A percentile compares a stretch with the other conserved stretches of the same genome.
Conservation (phyloP, 176 grass and related monocot species). For the Bonia amplexicaulis region DNA sequence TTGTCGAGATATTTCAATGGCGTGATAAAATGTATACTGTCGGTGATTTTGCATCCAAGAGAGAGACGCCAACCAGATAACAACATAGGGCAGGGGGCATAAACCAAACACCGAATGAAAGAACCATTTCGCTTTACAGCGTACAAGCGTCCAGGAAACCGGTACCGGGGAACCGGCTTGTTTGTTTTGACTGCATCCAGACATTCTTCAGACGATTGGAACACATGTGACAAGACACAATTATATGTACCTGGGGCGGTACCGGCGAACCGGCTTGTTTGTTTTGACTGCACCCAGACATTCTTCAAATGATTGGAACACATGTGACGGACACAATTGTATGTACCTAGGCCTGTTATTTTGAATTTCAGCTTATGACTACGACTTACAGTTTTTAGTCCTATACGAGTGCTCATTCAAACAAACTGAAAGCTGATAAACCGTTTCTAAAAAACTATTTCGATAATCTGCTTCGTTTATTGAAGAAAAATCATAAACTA, state of each 20-base stretch:
- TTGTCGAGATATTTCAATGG: background rate
- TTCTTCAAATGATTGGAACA: background rate
- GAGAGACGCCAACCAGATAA: background rate
- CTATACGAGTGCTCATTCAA: too few relatives aligned
- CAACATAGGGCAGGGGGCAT: background rate
- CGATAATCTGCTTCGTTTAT: too few relatives aligned
- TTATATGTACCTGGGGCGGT: background rate
- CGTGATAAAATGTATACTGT: background rate
- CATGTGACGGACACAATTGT: background rate
- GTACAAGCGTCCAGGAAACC: background rate
- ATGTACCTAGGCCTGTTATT: too few relatives aligned
- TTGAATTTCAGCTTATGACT: fast-evolving
- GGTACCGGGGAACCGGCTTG: background rate
- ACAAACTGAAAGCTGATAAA: too few relatives aligned
- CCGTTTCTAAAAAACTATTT: too few relatives aligned
- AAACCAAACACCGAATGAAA: background rate
- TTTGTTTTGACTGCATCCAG: background rate
- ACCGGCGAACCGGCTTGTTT: too few relatives aligned
- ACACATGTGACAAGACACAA: background rate
- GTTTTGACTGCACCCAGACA: background rate
- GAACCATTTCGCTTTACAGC: background rate
- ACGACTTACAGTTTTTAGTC: too few relatives aligned
- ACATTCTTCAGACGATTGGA: background rate
- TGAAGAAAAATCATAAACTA: too few relatives aligned
- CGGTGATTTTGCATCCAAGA: background rate